These are phyloP conservation scores for Xylaria sp. DNA, from an alignment of 495 filamentous ascomycete genomes.

Conservation along the genomic window DNA sequence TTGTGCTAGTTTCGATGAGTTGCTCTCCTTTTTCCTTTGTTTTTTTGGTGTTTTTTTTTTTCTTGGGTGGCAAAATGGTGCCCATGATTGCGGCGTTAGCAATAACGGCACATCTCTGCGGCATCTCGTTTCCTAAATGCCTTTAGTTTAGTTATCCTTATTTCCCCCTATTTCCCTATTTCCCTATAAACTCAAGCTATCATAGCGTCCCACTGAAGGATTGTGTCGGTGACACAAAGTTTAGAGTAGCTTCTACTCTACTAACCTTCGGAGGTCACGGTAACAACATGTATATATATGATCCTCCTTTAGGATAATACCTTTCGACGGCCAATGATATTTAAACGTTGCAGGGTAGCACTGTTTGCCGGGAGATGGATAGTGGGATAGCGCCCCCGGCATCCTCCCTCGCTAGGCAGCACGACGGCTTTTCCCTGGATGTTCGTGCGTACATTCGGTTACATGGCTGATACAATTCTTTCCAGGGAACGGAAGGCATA, in stretches of 20 bases:
- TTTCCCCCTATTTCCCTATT: not conserved
- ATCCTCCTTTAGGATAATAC: not conserved
- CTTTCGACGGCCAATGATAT: constrained; percentile 12
- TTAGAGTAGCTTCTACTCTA: not conserved
- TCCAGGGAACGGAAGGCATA: constrained; percentile 11
- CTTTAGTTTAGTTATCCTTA: not conserved
- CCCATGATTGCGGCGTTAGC: not conserved
- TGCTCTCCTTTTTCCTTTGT: too few species aligned
- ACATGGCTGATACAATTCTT: constrained; percentile 9
- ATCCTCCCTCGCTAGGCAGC: constrained; percentile 18
- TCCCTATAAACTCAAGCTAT: not conserved
- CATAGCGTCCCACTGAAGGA: not conserved
- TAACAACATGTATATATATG: not conserved
- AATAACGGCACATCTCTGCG: not conserved
- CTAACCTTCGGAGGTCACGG: constrained; percentile 2
- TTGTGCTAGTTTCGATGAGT: not conserved
- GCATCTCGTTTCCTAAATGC: not conserved
- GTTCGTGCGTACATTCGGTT: constrained; percentile 1
- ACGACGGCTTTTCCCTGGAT: not conserved
- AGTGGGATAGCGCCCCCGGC: not conserved
- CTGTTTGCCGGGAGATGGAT: constrained; percentile 3
- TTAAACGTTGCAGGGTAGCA: not conserved
- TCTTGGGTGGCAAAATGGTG: not conserved
- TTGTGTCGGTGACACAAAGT: not conserved
- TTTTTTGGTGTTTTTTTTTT: not conserved